A percentile compares a stretch with the other conserved stretches of the same genome.
phyloP scores from a whole-genome alignment of 768 basidiomycete species.

The Myochromella boudieri region DNA sequence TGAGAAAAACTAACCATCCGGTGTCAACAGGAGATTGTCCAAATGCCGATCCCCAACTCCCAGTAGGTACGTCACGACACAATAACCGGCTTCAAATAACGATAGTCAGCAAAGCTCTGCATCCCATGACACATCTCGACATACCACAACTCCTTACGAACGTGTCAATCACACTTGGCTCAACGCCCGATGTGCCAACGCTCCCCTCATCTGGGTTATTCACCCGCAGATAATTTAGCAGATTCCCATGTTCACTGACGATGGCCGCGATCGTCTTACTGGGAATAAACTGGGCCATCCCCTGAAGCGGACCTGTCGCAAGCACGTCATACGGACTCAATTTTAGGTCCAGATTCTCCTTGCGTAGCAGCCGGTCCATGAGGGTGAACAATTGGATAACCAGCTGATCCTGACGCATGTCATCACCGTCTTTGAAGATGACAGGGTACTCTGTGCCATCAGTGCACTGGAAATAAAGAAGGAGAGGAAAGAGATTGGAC shows the following conservation, averaged over 20 bases:
- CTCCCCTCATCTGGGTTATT: constrained; percentile 93
- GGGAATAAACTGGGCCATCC: constrained; percentile 95
- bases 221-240: constrained; percentile 85
- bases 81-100: constrained; percentile 82
- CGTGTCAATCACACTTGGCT: constrained; percentile 91
- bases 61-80: constrained; percentile 92
- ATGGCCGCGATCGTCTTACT: constrained; percentile 96
- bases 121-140: constrained; percentile 23
- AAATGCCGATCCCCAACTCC: constrained; percentile 97
- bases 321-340: constrained; percentile 90
- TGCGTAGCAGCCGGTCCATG: constrained; percentile 91
- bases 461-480: constrained; percentile 86
- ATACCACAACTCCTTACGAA: constrained; percentile 95
- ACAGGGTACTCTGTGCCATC: constrained; percentile 88
- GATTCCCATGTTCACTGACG: constrained; percentile 84
- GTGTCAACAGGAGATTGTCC: constrained; percentile 89
- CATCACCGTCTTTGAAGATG: constrained; percentile 99
- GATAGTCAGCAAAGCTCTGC: neutral
- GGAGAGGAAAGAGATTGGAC: constrained; percentile 90
- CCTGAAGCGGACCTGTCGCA: constrained; percentile 88
- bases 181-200: constrained; percentile 92
- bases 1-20: constrained; percentile 66
- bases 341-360: constrained; percentile 94
- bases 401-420: constrained; percentile 97
- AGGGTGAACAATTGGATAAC: constrained; percentile 98